phyloP scores from a whole-genome alignment of 2,329 filamentous ascomycete species.

The Nigrograna mackinnonii region DNA sequence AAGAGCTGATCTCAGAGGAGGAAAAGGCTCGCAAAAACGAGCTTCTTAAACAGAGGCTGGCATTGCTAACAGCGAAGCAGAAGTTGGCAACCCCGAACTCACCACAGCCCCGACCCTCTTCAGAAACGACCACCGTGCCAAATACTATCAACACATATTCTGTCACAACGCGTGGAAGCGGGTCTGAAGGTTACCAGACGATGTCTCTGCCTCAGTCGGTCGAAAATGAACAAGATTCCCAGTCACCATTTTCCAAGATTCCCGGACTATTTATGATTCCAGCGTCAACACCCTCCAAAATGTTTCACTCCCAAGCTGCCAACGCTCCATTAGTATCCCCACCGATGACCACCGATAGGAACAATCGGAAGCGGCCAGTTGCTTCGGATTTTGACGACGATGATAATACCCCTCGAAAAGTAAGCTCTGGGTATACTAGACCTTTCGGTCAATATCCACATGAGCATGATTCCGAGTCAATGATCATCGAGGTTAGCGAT shows the following conservation, averaged over 20 bases:
- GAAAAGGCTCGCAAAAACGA: neutral
- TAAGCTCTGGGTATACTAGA: slow-evolving; percentile 55
- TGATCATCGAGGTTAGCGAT: slow-evolving; percentile 87
- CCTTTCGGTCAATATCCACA: slow-evolving; percentile 62
- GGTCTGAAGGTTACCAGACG: too few species aligned
- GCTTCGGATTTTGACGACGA: slow-evolving; percentile 73
- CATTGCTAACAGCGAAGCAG: neutral
- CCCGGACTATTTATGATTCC: too few species aligned
- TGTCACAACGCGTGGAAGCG: too few species aligned
- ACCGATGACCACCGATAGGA: too few species aligned
- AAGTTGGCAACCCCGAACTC: neutral
- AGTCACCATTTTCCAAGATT: too few species aligned
- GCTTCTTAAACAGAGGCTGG: neutral
- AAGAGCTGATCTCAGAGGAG: neutral
- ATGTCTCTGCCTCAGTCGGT: too few species aligned
- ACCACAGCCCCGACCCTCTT: neutral
- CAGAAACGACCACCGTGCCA: too few species aligned
- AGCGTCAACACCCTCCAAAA: too few species aligned
- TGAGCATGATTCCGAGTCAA: slow-evolving; percentile 56
- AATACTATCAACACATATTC: too few species aligned
- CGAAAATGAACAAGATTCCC: too few species aligned
- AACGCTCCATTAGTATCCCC: too few species aligned
- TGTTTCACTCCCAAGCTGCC: too few species aligned
- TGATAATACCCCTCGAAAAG: slow-evolving; percentile 41
- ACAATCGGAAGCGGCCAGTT: slow-evolving; percentile 65